Conservation (phyloP, 768 basidiomycete species). For the Boletus eberwhitei region DNA sequence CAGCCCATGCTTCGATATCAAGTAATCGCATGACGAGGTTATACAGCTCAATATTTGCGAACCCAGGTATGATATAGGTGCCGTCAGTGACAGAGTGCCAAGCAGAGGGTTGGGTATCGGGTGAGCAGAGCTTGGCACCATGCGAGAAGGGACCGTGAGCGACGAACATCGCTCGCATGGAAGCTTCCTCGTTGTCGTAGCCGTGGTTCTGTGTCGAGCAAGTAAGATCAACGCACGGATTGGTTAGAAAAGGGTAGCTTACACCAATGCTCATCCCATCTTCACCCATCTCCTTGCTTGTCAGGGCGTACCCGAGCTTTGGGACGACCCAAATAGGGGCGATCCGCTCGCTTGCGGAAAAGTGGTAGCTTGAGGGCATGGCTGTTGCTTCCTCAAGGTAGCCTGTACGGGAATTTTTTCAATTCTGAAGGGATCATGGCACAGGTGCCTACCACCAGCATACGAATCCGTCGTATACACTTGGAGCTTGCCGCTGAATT, state of each 20-base stretch:
- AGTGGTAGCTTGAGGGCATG: slow-evolving; percentile 84
- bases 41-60: slow-evolving; percentile 84
- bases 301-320: slow-evolving; percentile 74
- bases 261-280: slow-evolving; percentile 73
- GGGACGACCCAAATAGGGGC: slow-evolving; percentile 87
- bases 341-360: slow-evolving; percentile 68
- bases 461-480: slow-evolving; percentile 41
- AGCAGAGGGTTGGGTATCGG: slow-evolving; percentile 10
- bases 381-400: slow-evolving; percentile 12
- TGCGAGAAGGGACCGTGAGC: slow-evolving; percentile 87
- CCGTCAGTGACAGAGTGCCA: slow-evolving; percentile 64
- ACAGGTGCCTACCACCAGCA: slow-evolving; percentile 12
- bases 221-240: neutral
- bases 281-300: slow-evolving; percentile 58
- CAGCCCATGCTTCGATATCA: slow-evolving; percentile 54
- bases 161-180: slow-evolving; percentile 90
- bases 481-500: slow-evolving; percentile 55
- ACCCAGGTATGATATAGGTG: slow-evolving; percentile 73
- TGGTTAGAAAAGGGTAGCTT: slow-evolving; percentile 27
- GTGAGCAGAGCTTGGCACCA: slow-evolving; percentile 51
- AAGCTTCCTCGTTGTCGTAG: slow-evolving; percentile 72
- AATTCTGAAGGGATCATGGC: neutral
- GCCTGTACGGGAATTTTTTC: neutral
- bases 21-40: slow-evolving; percentile 75
- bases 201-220: slow-evolving; percentile 67